Evolutionary conservation across 257 asterid genomes (phyloP).

Genomic region (Echium plantagineum): DNA sequence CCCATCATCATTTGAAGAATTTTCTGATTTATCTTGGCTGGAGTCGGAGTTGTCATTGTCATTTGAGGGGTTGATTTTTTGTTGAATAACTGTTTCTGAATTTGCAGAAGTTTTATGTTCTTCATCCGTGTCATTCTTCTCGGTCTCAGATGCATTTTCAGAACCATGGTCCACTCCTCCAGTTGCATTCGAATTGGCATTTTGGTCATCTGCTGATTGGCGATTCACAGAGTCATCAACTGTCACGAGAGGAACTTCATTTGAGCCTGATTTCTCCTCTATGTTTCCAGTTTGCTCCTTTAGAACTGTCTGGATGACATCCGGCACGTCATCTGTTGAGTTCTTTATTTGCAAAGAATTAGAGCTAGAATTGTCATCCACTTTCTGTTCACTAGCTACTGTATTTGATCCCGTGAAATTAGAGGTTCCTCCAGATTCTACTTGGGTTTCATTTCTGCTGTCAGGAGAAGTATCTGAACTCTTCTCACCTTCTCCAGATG

Average conservation of each 20-base stretch:
- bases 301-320: background rate
- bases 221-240: slow-evolving; percentile 12
- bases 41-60: slow-evolving; percentile 31
- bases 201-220: slow-evolving; percentile 18
- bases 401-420: slow-evolving; percentile 11
- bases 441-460: slow-evolving; percentile 12
- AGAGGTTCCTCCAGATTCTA: slow-evolving; percentile 5
- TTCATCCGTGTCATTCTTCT: slow-evolving; percentile 6
- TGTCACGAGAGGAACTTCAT: slow-evolving; percentile 8
- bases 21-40: slow-evolving; percentile 1
- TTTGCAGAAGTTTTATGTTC: slow-evolving; percentile 12
- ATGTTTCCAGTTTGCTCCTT: slow-evolving; percentile 17
- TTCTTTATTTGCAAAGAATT: slow-evolving; percentile 18
- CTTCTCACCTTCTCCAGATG: slow-evolving; percentile 14
- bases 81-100: slow-evolving; percentile 21
- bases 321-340: slow-evolving; percentile 8
- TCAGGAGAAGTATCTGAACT: slow-evolving; percentile 13
- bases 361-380: slow-evolving; percentile 12
- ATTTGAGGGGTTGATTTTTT: slow-evolving; percentile 26
- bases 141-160: slow-evolving; percentile 11
- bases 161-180: slow-evolving; percentile 13
- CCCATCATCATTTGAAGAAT: slow-evolving; percentile 18
- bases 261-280: slow-evolving; percentile 19
- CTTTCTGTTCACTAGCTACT: slow-evolving; percentile 17
- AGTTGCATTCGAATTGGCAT: slow-evolving; percentile 5